Conservation (phyloP, 805 yeast genomes). For the Zygotorulaspora chibaensis region DNA sequence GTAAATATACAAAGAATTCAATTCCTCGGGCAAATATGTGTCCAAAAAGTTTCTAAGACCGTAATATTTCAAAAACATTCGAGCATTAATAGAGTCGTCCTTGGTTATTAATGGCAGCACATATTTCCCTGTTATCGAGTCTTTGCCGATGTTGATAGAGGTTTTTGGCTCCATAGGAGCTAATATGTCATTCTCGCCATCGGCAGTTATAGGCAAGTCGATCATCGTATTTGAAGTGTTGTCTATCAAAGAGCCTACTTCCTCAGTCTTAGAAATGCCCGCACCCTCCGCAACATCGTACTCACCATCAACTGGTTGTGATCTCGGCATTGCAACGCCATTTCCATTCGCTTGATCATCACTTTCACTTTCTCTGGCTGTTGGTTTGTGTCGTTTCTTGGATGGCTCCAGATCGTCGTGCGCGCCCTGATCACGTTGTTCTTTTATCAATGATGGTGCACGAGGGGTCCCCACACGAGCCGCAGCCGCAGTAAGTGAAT, state of each 20-base stretch:
- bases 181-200: conserved; percentile 10
- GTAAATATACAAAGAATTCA: conserved; percentile 54
- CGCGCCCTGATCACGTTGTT: not conserved
- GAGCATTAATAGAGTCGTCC: conserved; percentile 43
- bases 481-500: not conserved
- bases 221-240: not conserved
- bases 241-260: not conserved
- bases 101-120: conserved; percentile 38
- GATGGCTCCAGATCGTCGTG: not conserved
- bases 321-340: not conserved
- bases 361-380: not conserved
- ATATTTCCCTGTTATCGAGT: conserved; percentile 30
- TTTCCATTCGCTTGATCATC: not conserved
- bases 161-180: conserved; percentile 20
- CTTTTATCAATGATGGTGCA: not conserved
- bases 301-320: not conserved
- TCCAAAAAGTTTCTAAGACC: conserved; percentile 62
- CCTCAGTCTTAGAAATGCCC: not conserved
- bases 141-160: conserved; percentile 28
- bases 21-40: conserved; percentile 55
- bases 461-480: not conserved
- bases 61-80: conserved; percentile 50
- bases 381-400: conserved; percentile 1
- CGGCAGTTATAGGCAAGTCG: not conserved
- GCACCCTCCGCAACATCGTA: not conserved